Base-by-base conservation (phyloP, 805 yeast species). In the Sugiyamaella chiloensis region DNA sequence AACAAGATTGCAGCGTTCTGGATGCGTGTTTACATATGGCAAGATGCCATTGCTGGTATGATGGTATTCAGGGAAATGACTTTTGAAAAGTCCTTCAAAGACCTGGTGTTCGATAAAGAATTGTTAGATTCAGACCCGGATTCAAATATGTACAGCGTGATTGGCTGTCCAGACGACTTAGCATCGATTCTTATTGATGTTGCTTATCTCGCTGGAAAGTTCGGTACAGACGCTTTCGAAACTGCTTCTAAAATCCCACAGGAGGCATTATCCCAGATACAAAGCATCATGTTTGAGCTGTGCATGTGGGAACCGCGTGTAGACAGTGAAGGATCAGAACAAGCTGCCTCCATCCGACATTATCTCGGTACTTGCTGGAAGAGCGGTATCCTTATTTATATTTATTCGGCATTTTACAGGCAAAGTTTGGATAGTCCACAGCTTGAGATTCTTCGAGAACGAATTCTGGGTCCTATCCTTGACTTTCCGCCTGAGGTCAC, bases 131-230 rank as follows among this genome's bases (percentile, higher is more conserved):
- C 7, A 5, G 24, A 20, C 19, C 12, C 12, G 19, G 41, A 37
- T 29, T 14, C 41, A 5, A 37, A 19, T 17, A 37, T 37, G 41
- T 37, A 17, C 24, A 24, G 26, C 8, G 41, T 37, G 9, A 24
- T 37, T 7, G 41, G 41, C 8, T 37, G 41, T n/a, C 41, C 41
- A 17, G 41, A 37, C 12, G 23, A 17, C 23, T 20, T 37, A 12
- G 41, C 41, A 16, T 17, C 27, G 12, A 14, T 37, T 12, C 23
- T 37, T n/a, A 37, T 37, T 8, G 41, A 17, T 12, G 23, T n/a
- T 16, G 8, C 23, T 26, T 26, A 26, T 11, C 7, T 26, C 7
- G 7, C 29, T 8, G 29, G 29, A 26, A 26, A 26, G 11, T 26
- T 8, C 11, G 29, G 29, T 8, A 11, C 11, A 8, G 29, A 11